These are phyloP conservation scores for Komagataella phaffii DNA, from an alignment of 805 yeast genomes.

Conservation along the genomic window DNA sequence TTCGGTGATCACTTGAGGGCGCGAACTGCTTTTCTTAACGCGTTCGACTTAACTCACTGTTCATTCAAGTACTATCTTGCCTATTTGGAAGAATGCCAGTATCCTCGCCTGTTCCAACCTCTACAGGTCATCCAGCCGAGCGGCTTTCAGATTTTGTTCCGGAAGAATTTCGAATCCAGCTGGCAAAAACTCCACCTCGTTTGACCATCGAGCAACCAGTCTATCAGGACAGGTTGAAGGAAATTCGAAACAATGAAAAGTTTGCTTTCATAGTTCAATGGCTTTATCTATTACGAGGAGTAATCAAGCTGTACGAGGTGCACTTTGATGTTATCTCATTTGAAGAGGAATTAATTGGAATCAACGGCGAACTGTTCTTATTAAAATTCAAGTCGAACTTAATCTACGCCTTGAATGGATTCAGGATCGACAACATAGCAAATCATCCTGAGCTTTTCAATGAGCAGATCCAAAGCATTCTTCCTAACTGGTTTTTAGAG, in stretches of 20 bases:
- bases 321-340: conserved; percentile 43
- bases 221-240: conserved; percentile 15
- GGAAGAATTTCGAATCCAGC: conserved; percentile 20
- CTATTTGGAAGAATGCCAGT: background rate
- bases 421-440: conserved; percentile 10
- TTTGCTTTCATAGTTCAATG: conserved; percentile 35
- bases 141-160: conserved; percentile 14
- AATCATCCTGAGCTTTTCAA: conserved; percentile 15
- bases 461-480: conserved; percentile 9
- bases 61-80: background rate
- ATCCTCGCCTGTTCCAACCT: background rate
- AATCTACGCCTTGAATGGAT: conserved; percentile 24
- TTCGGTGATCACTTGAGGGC: background rate
- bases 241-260: conserved; percentile 21
- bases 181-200: conserved; percentile 24
- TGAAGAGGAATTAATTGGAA: conserved; percentile 46
- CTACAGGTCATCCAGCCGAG: conserved; percentile 17
- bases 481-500: conserved; percentile 4
- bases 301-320: conserved; percentile 34
- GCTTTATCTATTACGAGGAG: conserved; percentile 40
- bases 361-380: conserved; percentile 25
- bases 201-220: conserved; percentile 24
- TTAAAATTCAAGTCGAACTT: conserved; percentile 29
- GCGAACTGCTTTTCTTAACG: background rate
- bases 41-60: background rate